A percentile compares a stretch with the other conserved stretches of the same genome.
Conservation (phyloP, 495 filamentous ascomycete genomes). For the Daldinia caldariorum region DNA sequence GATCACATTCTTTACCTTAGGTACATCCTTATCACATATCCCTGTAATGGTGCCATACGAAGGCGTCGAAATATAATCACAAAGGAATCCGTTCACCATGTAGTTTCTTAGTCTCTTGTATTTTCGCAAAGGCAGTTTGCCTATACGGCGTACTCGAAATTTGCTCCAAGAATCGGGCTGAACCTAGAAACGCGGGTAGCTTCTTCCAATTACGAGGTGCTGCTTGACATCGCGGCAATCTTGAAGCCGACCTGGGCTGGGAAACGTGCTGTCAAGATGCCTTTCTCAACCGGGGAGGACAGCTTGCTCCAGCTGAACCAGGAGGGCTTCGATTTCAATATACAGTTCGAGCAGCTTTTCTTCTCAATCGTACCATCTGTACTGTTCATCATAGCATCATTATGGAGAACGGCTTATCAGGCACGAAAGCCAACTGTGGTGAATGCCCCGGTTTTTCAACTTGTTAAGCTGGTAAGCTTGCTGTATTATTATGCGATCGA, state of each 20-base stretch:
- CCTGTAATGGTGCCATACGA: not conserved
- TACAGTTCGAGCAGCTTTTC: constrained; percentile 67
- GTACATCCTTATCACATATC: too few species aligned
- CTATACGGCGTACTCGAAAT: not conserved
- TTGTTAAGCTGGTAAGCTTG: not conserved
- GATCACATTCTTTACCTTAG: too few species aligned
- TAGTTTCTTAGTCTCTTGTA: not conserved
- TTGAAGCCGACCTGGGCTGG: not conserved
- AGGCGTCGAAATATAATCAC: not conserved
- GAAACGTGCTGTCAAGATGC: not conserved
- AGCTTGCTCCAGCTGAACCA: not conserved
- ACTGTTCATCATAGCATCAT: constrained; percentile 58
- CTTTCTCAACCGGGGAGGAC: not conserved
- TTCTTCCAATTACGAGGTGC: too few species aligned
- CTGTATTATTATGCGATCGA: not conserved
- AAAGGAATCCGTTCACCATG: not conserved
- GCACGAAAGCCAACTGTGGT: not conserved
- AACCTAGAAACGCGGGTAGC: too few species aligned
- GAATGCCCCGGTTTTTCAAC: not conserved
- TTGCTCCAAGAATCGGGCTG: too few species aligned
- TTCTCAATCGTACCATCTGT: constrained; percentile 61
- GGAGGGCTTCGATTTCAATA: constrained; percentile 66
- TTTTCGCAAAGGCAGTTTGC: not conserved
- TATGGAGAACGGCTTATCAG: not conserved
- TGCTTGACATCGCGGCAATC: too few species aligned